Percentiles rank a stretch among this genome's conserved stretches.
These are phyloP conservation scores for Phylloporus arenicola DNA, from an alignment of 768 basidiomycete species.

Conservation along the genomic window DNA sequence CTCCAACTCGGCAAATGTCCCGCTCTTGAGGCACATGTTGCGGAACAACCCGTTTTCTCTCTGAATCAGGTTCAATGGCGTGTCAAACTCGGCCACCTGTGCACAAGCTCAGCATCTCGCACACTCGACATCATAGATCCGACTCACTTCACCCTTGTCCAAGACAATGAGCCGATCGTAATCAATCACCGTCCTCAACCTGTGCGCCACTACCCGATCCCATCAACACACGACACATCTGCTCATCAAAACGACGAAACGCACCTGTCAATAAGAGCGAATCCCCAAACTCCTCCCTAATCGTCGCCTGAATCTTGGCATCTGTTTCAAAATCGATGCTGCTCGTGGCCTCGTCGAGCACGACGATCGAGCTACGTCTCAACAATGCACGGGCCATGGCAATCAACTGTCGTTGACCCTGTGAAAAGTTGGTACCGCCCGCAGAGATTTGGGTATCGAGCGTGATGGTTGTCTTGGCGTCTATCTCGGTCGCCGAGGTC, in stretches of 20 bases:
- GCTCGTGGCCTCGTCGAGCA: constrained; percentile 81
- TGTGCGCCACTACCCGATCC: constrained; percentile 52
- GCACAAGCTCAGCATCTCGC: background rate
- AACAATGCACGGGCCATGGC: constrained; percentile 81
- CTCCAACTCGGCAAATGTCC: constrained; percentile 58
- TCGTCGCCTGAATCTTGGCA: constrained; percentile 83
- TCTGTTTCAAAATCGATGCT: constrained; percentile 87
- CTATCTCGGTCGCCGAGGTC: constrained; percentile 46
- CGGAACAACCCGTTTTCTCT: constrained; percentile 62
- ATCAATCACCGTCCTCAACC: constrained; percentile 74
- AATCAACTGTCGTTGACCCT: constrained; percentile 85
- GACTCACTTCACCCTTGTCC: constrained; percentile 39
- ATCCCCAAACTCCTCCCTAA: constrained; percentile 76
- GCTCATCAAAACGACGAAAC: constrained; percentile 13
- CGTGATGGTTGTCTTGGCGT: constrained; percentile 51
- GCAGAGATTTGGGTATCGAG: constrained; percentile 78
- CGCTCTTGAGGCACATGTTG: constrained; percentile 67
- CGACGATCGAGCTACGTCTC: constrained; percentile 64
- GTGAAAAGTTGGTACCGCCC: constrained; percentile 87
- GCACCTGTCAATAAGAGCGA: constrained; percentile 69
- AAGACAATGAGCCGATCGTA: constrained; percentile 75
- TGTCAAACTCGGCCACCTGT: constrained; percentile 61
- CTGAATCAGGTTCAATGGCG: constrained; percentile 60
- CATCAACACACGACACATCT: background rate
- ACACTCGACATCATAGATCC: background rate